Evolutionary conservation across 805 yeast genomes (phyloP).

Genomic region (Kodamaea lidongshanica): DNA sequence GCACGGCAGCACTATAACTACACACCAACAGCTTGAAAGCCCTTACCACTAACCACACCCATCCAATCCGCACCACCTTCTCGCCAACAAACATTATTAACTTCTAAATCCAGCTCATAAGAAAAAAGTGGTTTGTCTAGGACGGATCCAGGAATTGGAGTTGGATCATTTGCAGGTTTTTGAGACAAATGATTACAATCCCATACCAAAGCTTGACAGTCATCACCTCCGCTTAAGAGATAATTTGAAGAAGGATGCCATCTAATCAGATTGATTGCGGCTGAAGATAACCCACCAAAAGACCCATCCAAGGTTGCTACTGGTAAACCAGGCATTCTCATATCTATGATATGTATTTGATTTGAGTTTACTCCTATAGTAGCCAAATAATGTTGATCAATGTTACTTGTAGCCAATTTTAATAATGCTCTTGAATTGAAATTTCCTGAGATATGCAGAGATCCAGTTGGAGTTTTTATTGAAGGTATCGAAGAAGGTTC

Average conservation of each 20-base stretch:
- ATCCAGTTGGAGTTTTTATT: conserved; percentile 3
- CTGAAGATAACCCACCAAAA: conserved; percentile 43
- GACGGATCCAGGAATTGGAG: conserved; percentile 6
- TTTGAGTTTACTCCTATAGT: conserved; percentile 69
- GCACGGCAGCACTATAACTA: no score
- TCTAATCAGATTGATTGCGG: conserved; percentile 61
- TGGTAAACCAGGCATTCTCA: conserved; percentile 85
- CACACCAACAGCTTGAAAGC: conserved; percentile 55
- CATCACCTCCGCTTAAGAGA: conserved; percentile 62
- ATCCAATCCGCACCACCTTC: conserved; percentile 69
- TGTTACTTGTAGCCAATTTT: conserved; percentile 69
- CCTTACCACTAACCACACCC: conserved; percentile 65
- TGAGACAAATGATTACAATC: conserved; percentile 39
- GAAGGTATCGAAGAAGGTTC: conserved; percentile 46
- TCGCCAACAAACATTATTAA: conserved; percentile 72
- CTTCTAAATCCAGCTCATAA: conserved; percentile 60
- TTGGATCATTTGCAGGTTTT: conserved; percentile 7
- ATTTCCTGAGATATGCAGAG: conserved; percentile 2
- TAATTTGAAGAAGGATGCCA: conserved; percentile 80
- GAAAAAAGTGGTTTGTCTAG: conserved; percentile 39
- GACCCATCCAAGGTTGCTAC: conserved; percentile 58
- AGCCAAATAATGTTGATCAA: conserved; percentile 78
- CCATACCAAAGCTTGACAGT: conserved; percentile 68
- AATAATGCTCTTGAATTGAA: conserved; percentile 53
- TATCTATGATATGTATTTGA: conserved; percentile 65